Conservation (phyloP, 306 rosid species). For the Fagus sylvatica region DNA sequence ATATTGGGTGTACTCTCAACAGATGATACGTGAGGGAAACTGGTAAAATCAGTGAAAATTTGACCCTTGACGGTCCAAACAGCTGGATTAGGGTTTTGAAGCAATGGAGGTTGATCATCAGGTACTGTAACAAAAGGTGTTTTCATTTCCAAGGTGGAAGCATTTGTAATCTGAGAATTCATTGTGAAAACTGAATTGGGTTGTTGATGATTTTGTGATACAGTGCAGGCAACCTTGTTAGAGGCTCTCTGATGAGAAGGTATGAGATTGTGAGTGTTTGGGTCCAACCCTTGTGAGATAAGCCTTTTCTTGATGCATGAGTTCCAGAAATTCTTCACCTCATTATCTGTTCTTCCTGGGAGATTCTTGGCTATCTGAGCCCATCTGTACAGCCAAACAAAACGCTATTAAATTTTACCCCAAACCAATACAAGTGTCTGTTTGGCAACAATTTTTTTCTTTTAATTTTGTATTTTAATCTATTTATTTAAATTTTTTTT, state of each 20-base stretch:
- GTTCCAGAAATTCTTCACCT: conserved; percentile 61
- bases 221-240: neutral
- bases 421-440: neutral
- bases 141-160: neutral
- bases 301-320: conserved; percentile 60
- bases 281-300: conserved; percentile 52
- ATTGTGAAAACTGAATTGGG: conserved; percentile 22
- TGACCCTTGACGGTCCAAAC: neutral
- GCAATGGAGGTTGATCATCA: conserved; percentile 1
- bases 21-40: conserved; percentile 17
- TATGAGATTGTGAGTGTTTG: conserved; percentile 50
- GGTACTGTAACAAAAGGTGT: conserved; percentile 5
- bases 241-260: conserved; percentile 12
- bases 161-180: conserved; percentile 11
- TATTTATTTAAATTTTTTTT: neutral
- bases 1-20: conserved; percentile 21
- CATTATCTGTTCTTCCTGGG: conserved; percentile 63
- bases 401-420: neutral
- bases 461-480: neutral
- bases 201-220: conserved; percentile 16
- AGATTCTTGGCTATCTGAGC: conserved; percentile 58
- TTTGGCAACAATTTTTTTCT: too few species aligned
- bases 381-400: conserved; percentile 33
- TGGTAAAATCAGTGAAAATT: conserved; percentile 14
- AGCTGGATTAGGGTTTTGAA: conserved; percentile 7